Evolutionary conservation across 768 basidiomycete species (phyloP).

Genomic region (Rhodotorula toruloides): DNA sequence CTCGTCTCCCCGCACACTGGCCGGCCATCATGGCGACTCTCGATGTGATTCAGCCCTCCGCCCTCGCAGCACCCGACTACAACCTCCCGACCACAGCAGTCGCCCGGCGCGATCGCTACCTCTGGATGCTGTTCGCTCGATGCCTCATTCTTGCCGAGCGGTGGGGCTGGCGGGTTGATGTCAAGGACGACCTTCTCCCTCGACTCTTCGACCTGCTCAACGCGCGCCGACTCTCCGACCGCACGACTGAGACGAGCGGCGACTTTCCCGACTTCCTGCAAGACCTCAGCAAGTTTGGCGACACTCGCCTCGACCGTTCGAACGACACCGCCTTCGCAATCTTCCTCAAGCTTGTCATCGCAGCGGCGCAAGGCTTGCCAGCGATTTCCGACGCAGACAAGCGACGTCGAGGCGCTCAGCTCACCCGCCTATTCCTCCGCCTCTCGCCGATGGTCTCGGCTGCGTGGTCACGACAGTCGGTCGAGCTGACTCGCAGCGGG

Average conservation of each 20-base stretch:
- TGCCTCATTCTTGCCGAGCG: constrained; percentile 65
- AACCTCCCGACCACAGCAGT: constrained; percentile 47
- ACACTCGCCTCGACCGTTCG: constrained; percentile 49
- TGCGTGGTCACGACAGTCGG: constrained; percentile 55
- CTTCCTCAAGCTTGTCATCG: constrained; percentile 75
- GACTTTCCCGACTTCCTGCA: constrained; percentile 57
- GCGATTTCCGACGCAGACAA: constrained; percentile 29
- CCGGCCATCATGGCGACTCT: constrained; percentile 58
- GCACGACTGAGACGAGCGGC: constrained; percentile 55
- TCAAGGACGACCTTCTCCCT: constrained; percentile 58
- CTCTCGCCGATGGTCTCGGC: constrained; percentile 67
- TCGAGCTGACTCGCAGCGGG: constrained; percentile 47
- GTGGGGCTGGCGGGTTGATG: constrained; percentile 70
- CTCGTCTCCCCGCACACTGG: constrained; percentile 61
- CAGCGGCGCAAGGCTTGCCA: constrained; percentile 52
- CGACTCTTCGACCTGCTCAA: constrained; percentile 68
- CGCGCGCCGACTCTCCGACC: constrained; percentile 67
- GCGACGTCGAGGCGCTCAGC: constrained; percentile 49
- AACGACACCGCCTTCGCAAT: constrained; percentile 70
- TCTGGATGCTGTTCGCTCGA: constrained; percentile 63
- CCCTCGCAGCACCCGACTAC: constrained; percentile 51
- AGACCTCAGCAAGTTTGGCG: constrained; percentile 55
- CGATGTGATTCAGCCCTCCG: constrained; percentile 55
- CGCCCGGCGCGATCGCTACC: constrained; percentile 63
- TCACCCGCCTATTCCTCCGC: constrained; percentile 66